Evolutionary conservation across 139 green algal species (phyloP).

Genomic region (Chlamydomonas sp.): DNA sequence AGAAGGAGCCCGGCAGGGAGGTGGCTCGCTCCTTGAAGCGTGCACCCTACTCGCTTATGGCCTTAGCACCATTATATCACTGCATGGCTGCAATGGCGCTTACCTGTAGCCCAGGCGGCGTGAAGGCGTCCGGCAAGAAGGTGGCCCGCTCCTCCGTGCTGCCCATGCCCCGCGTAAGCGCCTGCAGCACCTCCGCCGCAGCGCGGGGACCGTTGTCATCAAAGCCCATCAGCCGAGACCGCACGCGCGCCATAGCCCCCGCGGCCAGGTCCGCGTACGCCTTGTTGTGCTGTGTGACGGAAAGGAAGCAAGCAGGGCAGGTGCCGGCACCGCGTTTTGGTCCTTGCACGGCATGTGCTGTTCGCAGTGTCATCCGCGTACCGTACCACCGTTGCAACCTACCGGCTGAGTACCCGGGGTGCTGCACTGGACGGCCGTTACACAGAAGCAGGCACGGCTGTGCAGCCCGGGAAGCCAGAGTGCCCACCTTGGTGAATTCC

Average conservation of each 20-base stretch:
- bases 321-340: too few species aligned
- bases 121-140: constrained; percentile 43
- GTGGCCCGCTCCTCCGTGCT: constrained; percentile 47
- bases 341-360: too few species aligned
- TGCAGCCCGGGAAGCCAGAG: too few species aligned
- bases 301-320: background rate
- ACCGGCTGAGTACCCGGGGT: too few species aligned
- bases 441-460: too few species aligned
- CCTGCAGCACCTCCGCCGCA: constrained; percentile 18
- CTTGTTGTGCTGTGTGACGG: constrained; percentile 11
- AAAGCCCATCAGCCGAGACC: constrained; percentile 41
- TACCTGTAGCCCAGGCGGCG: constrained; percentile 44
- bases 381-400: too few species aligned
- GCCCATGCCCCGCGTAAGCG: constrained; percentile 31
- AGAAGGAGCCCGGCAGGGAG: too few species aligned
- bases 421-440: too few species aligned
- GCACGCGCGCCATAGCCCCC: constrained; percentile 43
- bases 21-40: background rate
- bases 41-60: background rate
- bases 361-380: too few species aligned
- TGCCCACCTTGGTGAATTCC: constrained; percentile 31
- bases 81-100: background rate
- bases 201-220: constrained; percentile 27
- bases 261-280: constrained; percentile 38
- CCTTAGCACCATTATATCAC: background rate